Evolutionary conservation across 176 grass and related monocot species (phyloP), one percentile per base, ranked within the genome.

Genomic region (Typha latifolia): DNA sequence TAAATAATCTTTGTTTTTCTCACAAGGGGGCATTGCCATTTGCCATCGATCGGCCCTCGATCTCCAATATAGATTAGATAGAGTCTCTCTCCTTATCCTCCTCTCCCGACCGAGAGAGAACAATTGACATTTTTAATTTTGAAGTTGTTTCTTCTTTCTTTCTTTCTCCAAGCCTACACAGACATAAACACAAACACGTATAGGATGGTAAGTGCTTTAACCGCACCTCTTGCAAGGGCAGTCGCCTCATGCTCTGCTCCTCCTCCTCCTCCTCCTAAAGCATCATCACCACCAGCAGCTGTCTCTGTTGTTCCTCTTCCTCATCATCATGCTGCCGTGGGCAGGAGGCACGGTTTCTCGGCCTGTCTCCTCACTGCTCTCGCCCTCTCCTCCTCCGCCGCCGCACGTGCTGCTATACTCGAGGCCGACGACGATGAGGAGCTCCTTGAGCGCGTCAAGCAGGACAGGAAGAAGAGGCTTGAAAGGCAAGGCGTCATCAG

Each of bases 341-440:
- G 78, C 7, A 78, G 88, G 68, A 81, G 74, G 27, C 29, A 73
- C 15, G 61, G 81, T 47, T 27, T 91, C 51, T 68, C 71, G 4
- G 67, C 74, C 32, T 86, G 78, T 74, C 66, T 84, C 68, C 72
- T 91, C 24, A 72, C 81, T 7, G 69, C 72, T 27, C 11, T 91
- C 20, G 74, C 80, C 0, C 47, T 72, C 5, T 74, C 77, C 0
- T 50, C 76, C 43, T 70, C 63, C 37, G 78, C 67, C 14, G 34
- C 74, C 2, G 80, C 82, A 26, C 75, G 32, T 59, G 82, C 93
- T 1, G 67, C 80, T 32, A 75, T 97, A 29, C 79, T 97, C 11
- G 94, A 97, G 65, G 89, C 68, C 0, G 89, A 97, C 63, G 94
- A 97, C 57, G 89, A 90, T 62, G n/a, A 84, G 78, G 89, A 97